Base-by-base conservation (phyloP, 306 rosid genomes). In the Dalbergia cochinchinensis region DNA sequence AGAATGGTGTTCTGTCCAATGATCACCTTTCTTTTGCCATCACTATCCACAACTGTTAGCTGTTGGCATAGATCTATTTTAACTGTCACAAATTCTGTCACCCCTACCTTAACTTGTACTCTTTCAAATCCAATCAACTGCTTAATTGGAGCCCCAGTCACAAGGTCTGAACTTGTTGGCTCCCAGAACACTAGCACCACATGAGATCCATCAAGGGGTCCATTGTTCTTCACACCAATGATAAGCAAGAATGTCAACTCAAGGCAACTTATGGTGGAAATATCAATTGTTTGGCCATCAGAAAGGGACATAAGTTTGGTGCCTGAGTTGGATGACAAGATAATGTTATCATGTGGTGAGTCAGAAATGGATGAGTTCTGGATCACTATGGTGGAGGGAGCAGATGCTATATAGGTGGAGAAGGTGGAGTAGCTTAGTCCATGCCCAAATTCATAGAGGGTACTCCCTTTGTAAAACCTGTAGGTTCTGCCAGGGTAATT, bases 401-500 rank as follows among this genome's bases (percentile, higher is more conserved):
- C 89, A 13, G 82, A 81, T 50, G 71, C 69, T 22, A 92, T 33
- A 67, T 70, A 83, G 69, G 68, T 78, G 57, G 87, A 82, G 82
- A 90, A 92, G 20, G 65, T 78, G 45, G 94, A 87, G 76, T 90
- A 92, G 87, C 93, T 87, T 71, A 90, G 77, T 5, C 94, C 94
- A 45, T 92, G 91, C 20, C 94, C 93, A 78, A 92, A 92, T 54
- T 72, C 85, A 76, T 90, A 92, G 51, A 92, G 62, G 33, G 89
- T 0, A 41, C 57, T 65, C 39, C 90, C 93, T 54, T 70, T 88
- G 86, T 90, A 92, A 82, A 92, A 90, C 73, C 92, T 79, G 55
- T 87, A 92, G 50, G 97, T 90, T 85, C 95, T 92, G 54, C 94
- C 92, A 0, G 94, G 93, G 66, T 62, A 92, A 69, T 87, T 90